A percentile compares a stretch with the other conserved stretches of the same genome.
Evolutionary conservation across 2,329 filamentous ascomycete species (phyloP).

Genomic region (Onygenales sp.): DNA sequence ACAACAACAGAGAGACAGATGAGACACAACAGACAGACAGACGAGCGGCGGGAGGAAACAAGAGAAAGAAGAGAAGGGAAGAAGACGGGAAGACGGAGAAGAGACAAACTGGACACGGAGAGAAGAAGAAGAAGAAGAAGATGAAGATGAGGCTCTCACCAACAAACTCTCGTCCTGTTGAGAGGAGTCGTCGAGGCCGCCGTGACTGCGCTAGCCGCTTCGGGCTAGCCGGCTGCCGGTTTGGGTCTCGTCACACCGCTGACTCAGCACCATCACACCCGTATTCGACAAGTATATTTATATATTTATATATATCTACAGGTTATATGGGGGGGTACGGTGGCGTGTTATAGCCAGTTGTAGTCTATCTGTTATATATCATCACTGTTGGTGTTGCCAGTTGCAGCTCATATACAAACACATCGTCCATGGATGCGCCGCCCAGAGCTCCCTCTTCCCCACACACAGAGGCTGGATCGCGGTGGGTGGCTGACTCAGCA

Average conservation of each 20-base stretch:
- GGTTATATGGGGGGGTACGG: too few species aligned
- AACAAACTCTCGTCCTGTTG: too few species aligned
- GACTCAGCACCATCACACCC: not conserved
- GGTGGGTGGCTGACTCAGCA: not conserved
- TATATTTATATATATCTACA: too few species aligned
- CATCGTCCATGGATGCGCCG: too few species aligned
- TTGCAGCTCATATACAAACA: too few species aligned
- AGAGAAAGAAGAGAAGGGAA: not conserved
- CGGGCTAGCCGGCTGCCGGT: not conserved
- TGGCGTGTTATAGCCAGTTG: too few species aligned
- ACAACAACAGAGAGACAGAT: conserved; percentile 8
- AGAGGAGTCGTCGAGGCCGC: too few species aligned
- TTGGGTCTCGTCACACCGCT: not conserved
- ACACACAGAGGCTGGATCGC: too few species aligned
- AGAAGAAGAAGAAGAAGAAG: conserved; percentile 1
- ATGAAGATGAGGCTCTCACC: not conserved
- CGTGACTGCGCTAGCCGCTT: not conserved
- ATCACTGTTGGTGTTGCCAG: too few species aligned
- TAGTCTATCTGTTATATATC: too few species aligned
- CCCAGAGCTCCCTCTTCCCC: too few species aligned
- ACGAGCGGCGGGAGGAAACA: conserved; percentile 11
- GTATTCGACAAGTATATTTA: too few species aligned
- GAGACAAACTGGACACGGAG: conserved; percentile 4
- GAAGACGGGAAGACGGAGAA: conserved; percentile 7
- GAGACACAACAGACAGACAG: conserved; percentile 12